Percentiles rank a stretch among this genome's conserved stretches.
Conservation (phyloP, 495 filamentous ascomycete species). For the Tuber umbilicatum region DNA sequence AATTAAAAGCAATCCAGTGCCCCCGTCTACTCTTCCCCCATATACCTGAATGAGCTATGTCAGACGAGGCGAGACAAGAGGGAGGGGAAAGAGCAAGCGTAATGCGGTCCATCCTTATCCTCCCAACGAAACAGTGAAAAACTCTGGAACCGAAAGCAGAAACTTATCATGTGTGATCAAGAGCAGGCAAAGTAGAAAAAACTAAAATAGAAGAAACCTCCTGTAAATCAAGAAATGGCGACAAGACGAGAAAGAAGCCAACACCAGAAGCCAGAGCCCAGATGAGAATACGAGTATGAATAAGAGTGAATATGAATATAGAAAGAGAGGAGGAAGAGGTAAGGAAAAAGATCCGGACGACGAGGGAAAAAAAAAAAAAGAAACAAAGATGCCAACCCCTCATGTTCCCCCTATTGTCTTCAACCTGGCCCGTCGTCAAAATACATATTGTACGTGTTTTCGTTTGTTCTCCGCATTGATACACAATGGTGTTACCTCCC, state of each 20-base stretch:
- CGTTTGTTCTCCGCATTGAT: neutral
- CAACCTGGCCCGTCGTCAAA: neutral
- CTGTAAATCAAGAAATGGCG: neutral
- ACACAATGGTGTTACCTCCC: neutral
- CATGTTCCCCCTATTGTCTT: neutral
- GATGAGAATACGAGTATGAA: constrained; percentile 10
- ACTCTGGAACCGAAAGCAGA: neutral
- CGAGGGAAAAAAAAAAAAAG: neutral
- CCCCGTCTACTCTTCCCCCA: neutral
- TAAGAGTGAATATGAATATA: constrained; percentile 15
- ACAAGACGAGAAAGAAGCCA: neutral
- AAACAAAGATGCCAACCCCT: neutral
- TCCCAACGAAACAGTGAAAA: neutral
- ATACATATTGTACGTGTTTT: neutral
- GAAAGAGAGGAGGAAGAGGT: neutral
- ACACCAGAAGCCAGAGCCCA: constrained; percentile 2
- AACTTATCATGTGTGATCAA: neutral
- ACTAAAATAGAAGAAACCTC: constrained; percentile 20
- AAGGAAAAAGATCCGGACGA: neutral
- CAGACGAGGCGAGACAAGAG: neutral
- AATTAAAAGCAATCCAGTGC: neutral
- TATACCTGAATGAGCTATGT: neutral
- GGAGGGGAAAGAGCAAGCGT: neutral
- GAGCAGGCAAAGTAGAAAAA: constrained; percentile 18
- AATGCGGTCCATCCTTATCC: neutral